These are phyloP conservation scores for Pholiota microspora DNA, from an alignment of 768 basidiomycete species.

Conservation along the genomic window DNA sequence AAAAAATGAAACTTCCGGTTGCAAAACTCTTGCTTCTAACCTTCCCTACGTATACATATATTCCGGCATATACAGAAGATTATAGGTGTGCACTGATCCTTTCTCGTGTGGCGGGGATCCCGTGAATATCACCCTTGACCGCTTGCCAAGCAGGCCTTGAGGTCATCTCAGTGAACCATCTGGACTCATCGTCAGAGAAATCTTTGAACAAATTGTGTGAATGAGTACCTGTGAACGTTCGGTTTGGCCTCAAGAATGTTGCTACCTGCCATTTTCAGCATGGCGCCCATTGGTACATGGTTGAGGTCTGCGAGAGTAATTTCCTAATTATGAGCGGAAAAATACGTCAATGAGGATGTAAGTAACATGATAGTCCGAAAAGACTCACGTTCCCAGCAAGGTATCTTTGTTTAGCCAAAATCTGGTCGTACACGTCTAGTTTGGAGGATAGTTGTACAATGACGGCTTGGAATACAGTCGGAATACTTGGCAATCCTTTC, in stretches of 20 bases:
- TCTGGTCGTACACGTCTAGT: constrained; percentile 52
- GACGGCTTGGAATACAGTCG: constrained; percentile 26
- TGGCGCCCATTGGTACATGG: constrained; percentile 39
- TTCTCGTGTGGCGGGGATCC: neutral
- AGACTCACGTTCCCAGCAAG: constrained; percentile 52
- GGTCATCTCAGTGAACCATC: neutral
- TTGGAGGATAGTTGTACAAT: constrained; percentile 31
- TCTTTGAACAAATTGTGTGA: neutral
- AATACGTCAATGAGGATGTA: neutral
- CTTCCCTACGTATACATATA: too few relatives aligned
- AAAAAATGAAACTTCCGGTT: too few relatives aligned
- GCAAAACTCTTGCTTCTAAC: too few relatives aligned
- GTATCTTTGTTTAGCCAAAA: constrained; percentile 53
- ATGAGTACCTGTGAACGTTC: constrained; percentile 40
- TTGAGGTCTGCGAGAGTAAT: constrained; percentile 49
- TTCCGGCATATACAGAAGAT: too few relatives aligned
- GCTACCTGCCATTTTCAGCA: constrained; percentile 24
- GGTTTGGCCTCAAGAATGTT: constrained; percentile 37
- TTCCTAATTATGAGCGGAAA: constrained; percentile 22
- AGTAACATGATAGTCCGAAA: too few relatives aligned
- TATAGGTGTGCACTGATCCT: too few relatives aligned
- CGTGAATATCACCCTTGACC: neutral
- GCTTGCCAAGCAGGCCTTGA: neutral
- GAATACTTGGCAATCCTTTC: constrained; percentile 16
- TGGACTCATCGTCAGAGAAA: neutral